phyloP scores from a whole-genome alignment of 192 early-diverging fungal genomes.

The Obelidium mucronatum region DNA sequence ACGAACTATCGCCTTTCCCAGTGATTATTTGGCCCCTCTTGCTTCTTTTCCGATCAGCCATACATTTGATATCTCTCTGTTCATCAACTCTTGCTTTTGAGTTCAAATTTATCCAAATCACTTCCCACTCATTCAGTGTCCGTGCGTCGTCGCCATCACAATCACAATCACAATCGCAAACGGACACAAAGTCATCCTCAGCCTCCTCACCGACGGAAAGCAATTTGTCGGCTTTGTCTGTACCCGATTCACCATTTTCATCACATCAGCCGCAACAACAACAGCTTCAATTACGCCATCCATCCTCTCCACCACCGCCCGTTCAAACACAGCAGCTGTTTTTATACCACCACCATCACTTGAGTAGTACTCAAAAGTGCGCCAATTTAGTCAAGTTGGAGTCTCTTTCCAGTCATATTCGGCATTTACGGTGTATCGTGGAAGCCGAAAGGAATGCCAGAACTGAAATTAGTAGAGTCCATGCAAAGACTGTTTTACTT shows the following conservation, averaged over 20 bases:
- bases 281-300: no score
- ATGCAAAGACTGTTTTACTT: constrained; percentile 7
- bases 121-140: not conserved
- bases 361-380: not conserved
- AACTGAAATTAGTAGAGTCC: not conserved
- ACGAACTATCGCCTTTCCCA: no score
- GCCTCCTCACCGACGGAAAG: no score
- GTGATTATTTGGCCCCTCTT: not conserved
- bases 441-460: constrained; percentile 12
- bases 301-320: not conserved
- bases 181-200: no score
- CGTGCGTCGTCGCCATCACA: not conserved
- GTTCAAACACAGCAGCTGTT: not conserved
- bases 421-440: constrained; percentile 10
- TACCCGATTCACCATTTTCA: no score
- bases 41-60: not conserved
- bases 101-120: not conserved
- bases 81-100: not conserved
- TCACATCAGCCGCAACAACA: no score
- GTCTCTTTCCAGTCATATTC: not conserved
- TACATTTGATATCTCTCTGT: not conserved
- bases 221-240: no score
- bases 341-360: not conserved
- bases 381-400: constrained; percentile 11
- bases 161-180: no score